A percentile compares a stretch with the other conserved stretches of the same genome.
Evolutionary conservation across 2,329 filamentous ascomycete species (phyloP).

Genomic region (Aspergillus arachidicola): DNA sequence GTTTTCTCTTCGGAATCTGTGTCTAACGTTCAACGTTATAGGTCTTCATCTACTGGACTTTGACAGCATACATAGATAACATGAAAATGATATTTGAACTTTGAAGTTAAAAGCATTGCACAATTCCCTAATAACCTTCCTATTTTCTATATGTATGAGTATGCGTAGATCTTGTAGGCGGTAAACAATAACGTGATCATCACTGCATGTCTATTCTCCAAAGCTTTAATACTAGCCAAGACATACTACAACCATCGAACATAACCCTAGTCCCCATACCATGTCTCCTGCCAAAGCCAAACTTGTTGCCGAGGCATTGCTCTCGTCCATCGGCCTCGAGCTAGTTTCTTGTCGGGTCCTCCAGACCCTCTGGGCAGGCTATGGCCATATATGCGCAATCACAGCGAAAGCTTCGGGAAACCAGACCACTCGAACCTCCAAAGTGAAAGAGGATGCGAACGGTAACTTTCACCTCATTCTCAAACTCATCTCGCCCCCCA

Average conservation of each 20-base stretch:
- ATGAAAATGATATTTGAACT: slow-evolving; percentile 1
- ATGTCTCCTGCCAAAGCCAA: background rate
- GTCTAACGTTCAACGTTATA: slow-evolving; percentile 25
- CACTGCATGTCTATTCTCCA: background rate
- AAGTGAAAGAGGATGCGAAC: background rate
- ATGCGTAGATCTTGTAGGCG: background rate
- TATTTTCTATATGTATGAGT: background rate
- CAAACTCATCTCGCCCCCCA: slow-evolving; percentile 62
- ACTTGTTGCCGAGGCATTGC: background rate
- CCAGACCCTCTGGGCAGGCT: slow-evolving; percentile 53
- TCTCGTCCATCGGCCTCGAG: slow-evolving; percentile 17
- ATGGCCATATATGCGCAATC: slow-evolving; percentile 59
- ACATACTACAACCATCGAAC: background rate
- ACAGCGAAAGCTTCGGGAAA: slow-evolving; percentile 42
- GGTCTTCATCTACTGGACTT: background rate
- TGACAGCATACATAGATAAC: slow-evolving; percentile 1
- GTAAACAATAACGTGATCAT: background rate
- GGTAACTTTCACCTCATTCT: slow-evolving; percentile 50
- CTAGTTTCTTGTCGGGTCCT: slow-evolving; percentile 34
- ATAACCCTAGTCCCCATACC: background rate
- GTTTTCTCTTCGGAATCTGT: slow-evolving; percentile 16
- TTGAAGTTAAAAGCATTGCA: background rate
- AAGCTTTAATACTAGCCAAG: background rate
- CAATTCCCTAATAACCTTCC: background rate
- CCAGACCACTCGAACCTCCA: slow-evolving; percentile 4